A percentile compares a stretch with the other conserved stretches of the same genome.
Evolutionary conservation across 129 eudicot genomes (phyloP).

Genomic region (Helianthus annuus): HanXRQr2.0-SUNRISE NC_035442.2:32216941-32217440

Average conservation of each 20-base stretch:
- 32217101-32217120: conserved; percentile 70
- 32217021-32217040: background rate
- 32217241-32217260: too few relatives aligned
- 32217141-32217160: conserved; percentile 59
- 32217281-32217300: too few relatives aligned
- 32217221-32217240: background rate
- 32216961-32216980: too few relatives aligned
- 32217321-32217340: too few relatives aligned
- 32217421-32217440: too few relatives aligned
- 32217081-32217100: conserved; percentile 81
- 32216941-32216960: too few relatives aligned
- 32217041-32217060: background rate
- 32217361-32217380: too few relatives aligned
- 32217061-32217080: conserved; percentile 72
- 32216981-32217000: background rate
- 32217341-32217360: too few relatives aligned
- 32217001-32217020: background rate
- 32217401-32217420: too few relatives aligned
- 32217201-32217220: conserved; percentile 83
- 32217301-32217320: too few relatives aligned
- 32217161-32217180: conserved; percentile 55
- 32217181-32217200: conserved; percentile 49
- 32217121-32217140: conserved; percentile 67
- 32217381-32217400: too few relatives aligned
- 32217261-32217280: too few relatives aligned